Evolutionary conservation across 2,329 filamentous ascomycete genomes (phyloP).

Genomic region (Aspergillus uvarum): DNA sequence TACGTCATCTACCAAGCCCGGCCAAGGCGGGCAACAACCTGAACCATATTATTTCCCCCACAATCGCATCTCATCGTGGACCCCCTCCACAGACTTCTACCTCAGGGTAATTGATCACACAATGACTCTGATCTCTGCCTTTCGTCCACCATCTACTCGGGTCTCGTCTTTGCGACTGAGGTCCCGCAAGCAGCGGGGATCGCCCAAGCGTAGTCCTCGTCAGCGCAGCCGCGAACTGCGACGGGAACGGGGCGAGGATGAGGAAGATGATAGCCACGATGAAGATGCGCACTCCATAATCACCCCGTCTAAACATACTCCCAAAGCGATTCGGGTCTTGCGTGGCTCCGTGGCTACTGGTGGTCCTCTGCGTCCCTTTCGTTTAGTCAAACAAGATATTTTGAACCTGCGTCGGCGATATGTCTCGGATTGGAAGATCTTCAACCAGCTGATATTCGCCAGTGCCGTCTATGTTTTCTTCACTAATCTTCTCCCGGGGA

Average conservation of each 20-base stretch:
- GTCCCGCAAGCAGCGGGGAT: slow-evolving; percentile 23
- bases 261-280: slow-evolving; percentile 20
- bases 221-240: not conserved
- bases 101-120: not conserved
- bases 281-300: slow-evolving; percentile 38
- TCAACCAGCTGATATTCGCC: slow-evolving; percentile 64
- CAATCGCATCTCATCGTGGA: not conserved
- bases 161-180: slow-evolving; percentile 26
- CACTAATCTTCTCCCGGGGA: slow-evolving; percentile 65
- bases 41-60: not conserved
- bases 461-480: slow-evolving; percentile 67
- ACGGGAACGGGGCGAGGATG: slow-evolving; percentile 4
- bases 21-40: slow-evolving; percentile 2
- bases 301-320: slow-evolving; percentile 40
- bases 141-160: slow-evolving; percentile 34
- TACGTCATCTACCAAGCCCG: slow-evolving; percentile 6
- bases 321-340: slow-evolving; percentile 30
- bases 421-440: slow-evolving; percentile 56
- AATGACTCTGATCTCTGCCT: slow-evolving; percentile 37
- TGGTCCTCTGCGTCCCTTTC: slow-evolving; percentile 53
- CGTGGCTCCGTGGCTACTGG: slow-evolving; percentile 34
- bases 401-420: slow-evolving; percentile 50
- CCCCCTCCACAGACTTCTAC: not conserved
- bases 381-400: slow-evolving; percentile 54
- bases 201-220: slow-evolving; percentile 5